Conservation (phyloP, 805 yeast species). For the Candida andamanensis region DNA sequence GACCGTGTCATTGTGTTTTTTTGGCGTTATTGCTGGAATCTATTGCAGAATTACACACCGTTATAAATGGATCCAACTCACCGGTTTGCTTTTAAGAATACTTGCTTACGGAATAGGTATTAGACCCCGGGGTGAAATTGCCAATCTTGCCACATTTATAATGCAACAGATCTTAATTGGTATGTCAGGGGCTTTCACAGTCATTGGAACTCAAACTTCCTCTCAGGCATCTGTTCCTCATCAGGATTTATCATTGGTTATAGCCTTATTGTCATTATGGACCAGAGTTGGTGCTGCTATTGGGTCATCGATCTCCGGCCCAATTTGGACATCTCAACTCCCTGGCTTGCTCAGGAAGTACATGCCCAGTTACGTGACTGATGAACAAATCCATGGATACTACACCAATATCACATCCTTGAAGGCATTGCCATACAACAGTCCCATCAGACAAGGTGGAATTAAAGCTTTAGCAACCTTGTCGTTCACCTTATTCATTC, state of each 20-base stretch:
- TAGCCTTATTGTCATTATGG: constrained; percentile 30
- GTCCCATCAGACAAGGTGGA: constrained; percentile 25
- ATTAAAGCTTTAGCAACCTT: constrained; percentile 27
- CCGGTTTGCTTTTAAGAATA: constrained; percentile 28
- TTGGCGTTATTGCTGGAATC: constrained; percentile 33
- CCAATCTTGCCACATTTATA: constrained; percentile 25
- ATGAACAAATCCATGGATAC: constrained; percentile 14
- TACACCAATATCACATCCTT: constrained; percentile 19
- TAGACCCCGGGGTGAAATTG: constrained; percentile 12
- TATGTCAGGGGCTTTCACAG: constrained; percentile 36
- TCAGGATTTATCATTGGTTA: constrained; percentile 36
- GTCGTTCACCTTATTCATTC: constrained; percentile 19
- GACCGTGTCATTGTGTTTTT: constrained; percentile 33
- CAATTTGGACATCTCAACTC: constrained; percentile 24
- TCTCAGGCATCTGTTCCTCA: constrained; percentile 40
- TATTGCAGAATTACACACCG: constrained; percentile 30
- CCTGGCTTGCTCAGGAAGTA: constrained; percentile 23
- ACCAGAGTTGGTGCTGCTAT: constrained; percentile 34
- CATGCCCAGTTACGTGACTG: constrained; percentile 18
- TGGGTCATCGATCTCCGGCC: constrained; percentile 36
- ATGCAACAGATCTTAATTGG: constrained; percentile 32
- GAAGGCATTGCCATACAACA: constrained; percentile 18
- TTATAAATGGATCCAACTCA: constrained; percentile 28
- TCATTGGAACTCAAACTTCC: constrained; percentile 31
- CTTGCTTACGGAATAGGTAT: constrained; percentile 24